A percentile compares a stretch with the other conserved stretches of the same genome.
phyloP scores from a whole-genome alignment of 345 rosid genomes.

The Hibiscus mutabilis region DNA sequence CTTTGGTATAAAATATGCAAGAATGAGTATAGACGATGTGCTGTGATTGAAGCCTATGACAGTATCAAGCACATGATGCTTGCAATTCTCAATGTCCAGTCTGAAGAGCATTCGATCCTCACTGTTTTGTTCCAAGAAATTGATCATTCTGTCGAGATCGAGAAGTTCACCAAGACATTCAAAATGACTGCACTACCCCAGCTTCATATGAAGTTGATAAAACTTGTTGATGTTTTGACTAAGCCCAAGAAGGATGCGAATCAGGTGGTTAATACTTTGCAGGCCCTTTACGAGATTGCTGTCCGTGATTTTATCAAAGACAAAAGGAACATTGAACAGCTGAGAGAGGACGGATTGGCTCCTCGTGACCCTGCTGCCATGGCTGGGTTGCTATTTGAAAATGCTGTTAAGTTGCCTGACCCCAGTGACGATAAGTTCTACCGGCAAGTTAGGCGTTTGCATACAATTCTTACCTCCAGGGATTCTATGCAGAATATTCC shows the following conservation, averaged over 20 bases:
- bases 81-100: conserved; percentile 52
- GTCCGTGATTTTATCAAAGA: conserved; percentile 67
- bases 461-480: conserved; percentile 78
- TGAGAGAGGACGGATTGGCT: conserved; percentile 65
- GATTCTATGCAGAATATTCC: conserved; percentile 89
- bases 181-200: conserved; percentile 63
- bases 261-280: conserved; percentile 74
- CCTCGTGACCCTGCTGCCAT: conserved; percentile 67
- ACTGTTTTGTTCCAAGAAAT: conserved; percentile 76
- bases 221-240: conserved; percentile 51
- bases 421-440: conserved; percentile 61
- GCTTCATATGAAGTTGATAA: conserved; percentile 62
- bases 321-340: conserved; percentile 53
- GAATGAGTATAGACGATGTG: conserved; percentile 89
- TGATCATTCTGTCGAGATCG: conserved; percentile 54
- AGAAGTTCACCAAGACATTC: conserved; percentile 71
- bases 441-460: conserved; percentile 80
- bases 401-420: conserved; percentile 68
- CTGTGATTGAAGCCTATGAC: conserved; percentile 86
- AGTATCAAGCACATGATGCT: conserved; percentile 66
- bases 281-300: conserved; percentile 83
- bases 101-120: conserved; percentile 78
- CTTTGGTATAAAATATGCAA: conserved; percentile 90
- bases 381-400: conserved; percentile 70
- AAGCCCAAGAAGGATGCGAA: conserved; percentile 44